Conservation (phyloP, 805 yeast species). For the Jamesozyma piceae region DNA sequence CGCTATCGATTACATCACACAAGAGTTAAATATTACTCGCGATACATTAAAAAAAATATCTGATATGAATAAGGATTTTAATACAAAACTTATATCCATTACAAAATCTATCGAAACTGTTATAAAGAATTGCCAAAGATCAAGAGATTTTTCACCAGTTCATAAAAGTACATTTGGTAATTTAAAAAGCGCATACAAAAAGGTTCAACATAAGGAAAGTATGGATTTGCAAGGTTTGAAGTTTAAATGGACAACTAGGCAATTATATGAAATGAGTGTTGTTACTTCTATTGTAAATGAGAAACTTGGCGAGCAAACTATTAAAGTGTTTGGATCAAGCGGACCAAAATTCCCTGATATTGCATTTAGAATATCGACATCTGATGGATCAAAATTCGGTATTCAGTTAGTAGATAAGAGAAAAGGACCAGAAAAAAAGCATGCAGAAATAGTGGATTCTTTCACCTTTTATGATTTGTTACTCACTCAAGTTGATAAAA, state of each 20-base stretch:
- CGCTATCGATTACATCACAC: conserved; percentile 38
- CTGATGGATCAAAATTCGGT: conserved; percentile 59
- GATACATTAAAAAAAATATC: conserved; percentile 37
- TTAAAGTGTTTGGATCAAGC: conserved; percentile 33
- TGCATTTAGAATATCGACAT: conserved; percentile 64
- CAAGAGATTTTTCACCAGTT: conserved; percentile 23
- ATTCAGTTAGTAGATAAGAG: conserved; percentile 43
- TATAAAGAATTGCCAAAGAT: conserved; percentile 39
- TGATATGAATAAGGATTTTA: conserved; percentile 38
- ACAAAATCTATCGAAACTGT: conserved; percentile 43
- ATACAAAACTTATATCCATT: conserved; percentile 34
- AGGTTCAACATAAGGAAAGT: conserved; percentile 28
- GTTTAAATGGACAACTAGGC: conserved; percentile 70
- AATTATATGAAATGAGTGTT: conserved; percentile 63
- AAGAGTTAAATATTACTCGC: conserved; percentile 38
- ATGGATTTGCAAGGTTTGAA: conserved; percentile 35
- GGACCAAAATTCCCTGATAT: conserved; percentile 54
- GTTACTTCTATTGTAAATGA: conserved; percentile 52
- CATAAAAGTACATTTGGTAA: conserved; percentile 25
- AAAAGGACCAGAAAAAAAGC: conserved; percentile 19
- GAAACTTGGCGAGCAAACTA: conserved; percentile 31
- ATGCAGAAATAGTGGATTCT: conserved; percentile 32
- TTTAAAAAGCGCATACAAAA: conserved; percentile 35
- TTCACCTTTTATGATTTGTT: conserved; percentile 65
- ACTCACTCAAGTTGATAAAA: conserved; percentile 61